A percentile compares a stretch with the other conserved stretches of the same genome.
Evolutionary conservation across 352 stramenopile genomes (phyloP).

Genomic region (Globisporangium radiosum): DNA sequence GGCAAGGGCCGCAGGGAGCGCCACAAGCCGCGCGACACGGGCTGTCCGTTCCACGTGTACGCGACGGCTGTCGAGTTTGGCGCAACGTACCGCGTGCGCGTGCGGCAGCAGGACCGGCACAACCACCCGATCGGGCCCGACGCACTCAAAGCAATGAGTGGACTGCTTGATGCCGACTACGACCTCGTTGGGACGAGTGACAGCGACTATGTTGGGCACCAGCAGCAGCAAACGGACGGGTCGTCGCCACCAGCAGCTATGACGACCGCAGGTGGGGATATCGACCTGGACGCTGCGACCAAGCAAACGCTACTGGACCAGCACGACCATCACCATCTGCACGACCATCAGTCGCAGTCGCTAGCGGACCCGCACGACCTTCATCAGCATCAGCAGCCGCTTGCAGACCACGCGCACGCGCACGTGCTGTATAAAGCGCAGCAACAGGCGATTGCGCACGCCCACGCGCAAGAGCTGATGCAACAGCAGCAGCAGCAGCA

Average conservation of each 20-base stretch:
- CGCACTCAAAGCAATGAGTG: conserved; percentile 43
- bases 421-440: conserved; percentile 7
- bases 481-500: conserved; percentile 26
- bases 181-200: conserved; percentile 26
- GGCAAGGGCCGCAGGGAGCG: conserved; percentile 60
- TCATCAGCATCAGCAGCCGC: no score
- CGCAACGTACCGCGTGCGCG: conserved; percentile 60
- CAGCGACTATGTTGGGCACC: no score
- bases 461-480: conserved; percentile 22
- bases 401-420: conserved; percentile 1
- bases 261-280: background rate
- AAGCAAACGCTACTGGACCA: background rate
- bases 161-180: conserved; percentile 56
- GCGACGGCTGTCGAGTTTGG: conserved; percentile 60
- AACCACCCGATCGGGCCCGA: conserved; percentile 73
- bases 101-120: conserved; percentile 66
- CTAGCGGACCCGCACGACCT: no score
- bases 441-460: conserved; percentile 16
- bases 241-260: background rate
- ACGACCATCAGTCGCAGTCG: no score
- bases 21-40: conserved; percentile 65
- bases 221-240: background rate
- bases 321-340: no score
- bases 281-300: background rate
- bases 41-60: conserved; percentile 78